These are phyloP conservation scores for Fusarium albidum DNA, from an alignment of 2,329 filamentous ascomycete species.

Conservation along the genomic window DNA sequence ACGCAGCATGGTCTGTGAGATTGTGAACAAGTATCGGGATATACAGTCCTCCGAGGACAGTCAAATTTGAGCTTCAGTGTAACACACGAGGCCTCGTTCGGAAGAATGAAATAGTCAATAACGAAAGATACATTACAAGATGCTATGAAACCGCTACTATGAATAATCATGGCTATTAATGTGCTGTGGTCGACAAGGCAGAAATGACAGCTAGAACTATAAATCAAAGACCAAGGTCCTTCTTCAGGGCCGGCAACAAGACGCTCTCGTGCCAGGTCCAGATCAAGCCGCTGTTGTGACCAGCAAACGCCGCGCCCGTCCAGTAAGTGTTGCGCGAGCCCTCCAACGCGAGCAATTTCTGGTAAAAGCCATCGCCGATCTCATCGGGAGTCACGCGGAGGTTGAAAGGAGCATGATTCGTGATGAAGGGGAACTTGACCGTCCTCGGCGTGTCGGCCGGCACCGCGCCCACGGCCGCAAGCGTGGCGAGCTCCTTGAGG, in stretches of 20 bases:
- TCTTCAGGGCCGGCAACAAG: constrained; percentile 26
- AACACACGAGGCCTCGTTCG: no score
- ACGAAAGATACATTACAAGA: no score
- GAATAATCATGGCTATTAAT: no score
- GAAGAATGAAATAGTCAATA: no score
- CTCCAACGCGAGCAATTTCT: constrained; percentile 14
- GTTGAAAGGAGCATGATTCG: constrained; percentile 23
- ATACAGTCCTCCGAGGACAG: neutral
- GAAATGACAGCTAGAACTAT: no score
- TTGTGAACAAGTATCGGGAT: constrained; percentile 30
- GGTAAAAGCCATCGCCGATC: constrained; percentile 18
- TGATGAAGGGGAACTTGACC: constrained; percentile 11
- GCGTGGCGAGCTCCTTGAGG: constrained; percentile 12
- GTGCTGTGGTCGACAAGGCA: no score
- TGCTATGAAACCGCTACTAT: no score
- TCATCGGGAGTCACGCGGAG: constrained; percentile 19
- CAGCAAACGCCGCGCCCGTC: constrained; percentile 32
- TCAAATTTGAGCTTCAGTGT: no score
- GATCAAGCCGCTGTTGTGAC: constrained; percentile 31
- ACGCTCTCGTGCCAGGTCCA: constrained; percentile 33
- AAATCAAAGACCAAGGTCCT: constrained; percentile 22
- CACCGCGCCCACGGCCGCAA: constrained; percentile 1
- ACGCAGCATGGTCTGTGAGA: constrained; percentile 37
- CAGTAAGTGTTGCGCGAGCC: constrained; percentile 30
- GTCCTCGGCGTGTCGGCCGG: constrained; percentile 6